Conservation (phyloP, 2,329 filamentous ascomycete species). For the Ascochyta viciae-villosae region DNA sequence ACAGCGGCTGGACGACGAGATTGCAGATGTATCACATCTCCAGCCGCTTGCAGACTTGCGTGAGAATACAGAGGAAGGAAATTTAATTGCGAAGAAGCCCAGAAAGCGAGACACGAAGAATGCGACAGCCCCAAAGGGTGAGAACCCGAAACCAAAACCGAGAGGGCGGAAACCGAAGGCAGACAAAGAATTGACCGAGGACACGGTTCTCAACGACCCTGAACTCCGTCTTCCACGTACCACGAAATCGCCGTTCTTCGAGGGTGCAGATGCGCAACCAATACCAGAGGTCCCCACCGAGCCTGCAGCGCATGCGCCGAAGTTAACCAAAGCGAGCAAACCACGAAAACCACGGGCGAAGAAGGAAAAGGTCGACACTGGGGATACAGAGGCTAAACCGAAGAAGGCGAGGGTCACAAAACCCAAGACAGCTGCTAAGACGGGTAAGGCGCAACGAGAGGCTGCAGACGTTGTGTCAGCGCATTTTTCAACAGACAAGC, state of each 20-base stretch:
- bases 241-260: constrained; percentile 34
- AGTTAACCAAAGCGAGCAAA: constrained; percentile 33
- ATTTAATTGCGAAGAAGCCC: constrained; percentile 22
- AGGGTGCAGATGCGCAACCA: constrained; percentile 5
- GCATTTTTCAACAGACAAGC: constrained; percentile 26
- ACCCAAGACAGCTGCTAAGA: constrained; percentile 23
- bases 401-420: constrained; percentile 38
- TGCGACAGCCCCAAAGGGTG: constrained; percentile 11
- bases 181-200: constrained; percentile 19
- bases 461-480: constrained; percentile 28
- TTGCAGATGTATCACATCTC: constrained; percentile 8
- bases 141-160: constrained; percentile 34
- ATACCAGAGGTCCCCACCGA: constrained; percentile 1
- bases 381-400: constrained; percentile 28
- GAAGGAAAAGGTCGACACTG: constrained; percentile 27
- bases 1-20: constrained; percentile 24
- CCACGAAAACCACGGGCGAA: constrained; percentile 42
- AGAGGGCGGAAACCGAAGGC: constrained; percentile 35
- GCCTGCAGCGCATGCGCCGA: constrained; percentile 13
- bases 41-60: constrained; percentile 9
- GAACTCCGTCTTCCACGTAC: constrained; percentile 23
- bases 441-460: constrained; percentile 22
- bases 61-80: not conserved
- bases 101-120: constrained; percentile 25
- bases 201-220: constrained; percentile 18